Base-by-base conservation (phyloP, 805 yeast species). In the Pichia heedii region DNA sequence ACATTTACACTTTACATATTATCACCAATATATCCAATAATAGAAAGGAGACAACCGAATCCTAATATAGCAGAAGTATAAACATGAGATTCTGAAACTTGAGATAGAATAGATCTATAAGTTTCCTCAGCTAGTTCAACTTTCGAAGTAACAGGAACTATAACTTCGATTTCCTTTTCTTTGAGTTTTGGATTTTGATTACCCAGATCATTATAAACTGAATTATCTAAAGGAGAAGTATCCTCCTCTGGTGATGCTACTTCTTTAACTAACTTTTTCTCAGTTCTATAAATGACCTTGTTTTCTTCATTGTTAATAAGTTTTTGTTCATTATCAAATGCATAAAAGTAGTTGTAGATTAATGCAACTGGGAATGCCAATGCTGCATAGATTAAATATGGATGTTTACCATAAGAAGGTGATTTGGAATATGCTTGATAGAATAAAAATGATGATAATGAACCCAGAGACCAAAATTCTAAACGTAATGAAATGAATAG, bases 301-400 rank as follows among this genome's bases (percentile, higher is more conserved):
- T 48, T 46, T 21, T 46, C 45, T 20, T 36, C 41, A 20, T 50
- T 46, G 11, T 44, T 41, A 30, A 63, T 45, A 24, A 63, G 44
- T 21, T 52, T 53, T 36, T 52, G 45, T 49, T 66, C 69, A 33
- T 44, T 30, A 22, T 54, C 51, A 39, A 54, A 56, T 22, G 52
- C 55, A 24, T 46, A 51, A 42, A 49, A 58, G 33, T 53, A 50
- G 43, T 63, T 58, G 36, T 49, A 54, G 3, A 54, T 56, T n/a
- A 63, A 47, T 10, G 77, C 66, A 32, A 67, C 36, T 10, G 78
- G 76, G 27, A 70, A 70, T n/a, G 77, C 74, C 8, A 74, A 40
- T n/a, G 81, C 70, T 39, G 82, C 68, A 57, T 84, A 84, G 13
- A 84, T 55, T 55, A 84, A 69, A 57, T 83, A 84, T 19, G 93